Evolutionary conservation across 2,329 filamentous ascomycete species (phyloP).

Genomic region (Bipolaris oryzae): DNA sequence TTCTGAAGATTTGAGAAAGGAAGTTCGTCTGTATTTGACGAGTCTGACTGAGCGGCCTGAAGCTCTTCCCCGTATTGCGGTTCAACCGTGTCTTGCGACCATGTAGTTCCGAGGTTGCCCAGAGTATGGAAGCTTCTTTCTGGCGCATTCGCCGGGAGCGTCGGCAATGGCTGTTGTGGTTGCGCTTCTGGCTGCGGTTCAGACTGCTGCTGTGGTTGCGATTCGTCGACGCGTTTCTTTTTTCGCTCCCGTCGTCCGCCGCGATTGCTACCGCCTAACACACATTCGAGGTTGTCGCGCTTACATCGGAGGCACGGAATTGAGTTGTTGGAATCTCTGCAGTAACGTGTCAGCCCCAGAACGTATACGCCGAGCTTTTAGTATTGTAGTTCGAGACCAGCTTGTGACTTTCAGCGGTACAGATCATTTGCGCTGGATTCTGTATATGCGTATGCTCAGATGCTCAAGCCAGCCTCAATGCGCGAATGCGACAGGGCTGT

Average conservation of each 20-base stretch:
- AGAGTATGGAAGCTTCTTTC: conserved; percentile 45
- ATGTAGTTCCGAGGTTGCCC: conserved; percentile 48
- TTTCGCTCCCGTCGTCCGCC: conserved; percentile 64
- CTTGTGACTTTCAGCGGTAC: background rate
- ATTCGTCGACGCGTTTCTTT: conserved; percentile 45
- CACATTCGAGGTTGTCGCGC: conserved; percentile 63
- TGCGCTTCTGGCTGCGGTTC: conserved; percentile 11
- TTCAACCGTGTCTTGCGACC: conserved; percentile 32
- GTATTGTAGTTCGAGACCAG: background rate
- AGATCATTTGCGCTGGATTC: background rate
- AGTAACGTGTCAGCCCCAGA: conserved; percentile 1
- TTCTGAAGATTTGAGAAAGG: conserved; percentile 55
- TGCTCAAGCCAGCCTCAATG: background rate
- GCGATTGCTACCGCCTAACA: conserved; percentile 64
- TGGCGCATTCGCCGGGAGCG: conserved; percentile 37
- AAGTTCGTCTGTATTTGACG: conserved; percentile 43
- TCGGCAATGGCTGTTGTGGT: conserved; percentile 25
- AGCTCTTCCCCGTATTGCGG: conserved; percentile 28
- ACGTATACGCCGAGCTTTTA: background rate
- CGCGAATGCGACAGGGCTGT: conserved; percentile 1
- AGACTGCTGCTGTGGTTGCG: conserved; percentile 1
- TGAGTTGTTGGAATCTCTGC: conserved; percentile 55
- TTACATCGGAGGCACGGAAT: conserved; percentile 64
- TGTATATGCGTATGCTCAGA: background rate
- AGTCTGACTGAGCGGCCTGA: conserved; percentile 37